Base-by-base conservation (phyloP, 768 basidiomycete genomes). In the Pisolithus sp. region DNA sequence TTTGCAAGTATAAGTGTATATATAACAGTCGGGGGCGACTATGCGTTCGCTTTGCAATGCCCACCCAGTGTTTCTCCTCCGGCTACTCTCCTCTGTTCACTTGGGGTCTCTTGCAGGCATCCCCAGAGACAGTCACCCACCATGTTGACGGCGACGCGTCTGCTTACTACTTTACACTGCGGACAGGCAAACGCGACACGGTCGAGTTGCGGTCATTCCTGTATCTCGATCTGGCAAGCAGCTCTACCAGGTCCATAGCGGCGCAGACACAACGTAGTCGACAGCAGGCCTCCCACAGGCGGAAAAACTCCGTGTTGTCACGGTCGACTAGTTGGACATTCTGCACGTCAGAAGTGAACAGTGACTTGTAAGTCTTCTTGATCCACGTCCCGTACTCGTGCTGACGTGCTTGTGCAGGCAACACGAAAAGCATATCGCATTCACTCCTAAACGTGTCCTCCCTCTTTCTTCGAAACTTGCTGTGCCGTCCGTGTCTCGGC, bases 71-170 rank as follows among this genome's bases (percentile, higher is more conserved):
- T 44, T 2, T 44, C 6, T 45, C 43, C 18, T 47, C 46, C 12
- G 46, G 46, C 8, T 84, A 85, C 57, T 82, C 81, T 0, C 75
- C 80, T 40, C 79, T 85, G 68, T 85, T 85, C 77, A 85, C 78
- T 5, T 78, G 76, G 4, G 83, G 83, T 40, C 72, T 82, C 37
- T 68, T 81, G 36, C 74, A 74, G 15, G 51, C 53, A 3, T 54
- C 52, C 39, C 23, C 56, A 18, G 18, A 44, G 17, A 44, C 24
- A 34, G 21, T 18, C 5, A 51, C 55, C 40, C 62, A 61, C 47
- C 46, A 18, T 9, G n/a, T 62, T 23, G 21, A 59, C 68, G 24
- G 26, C 15, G 28, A 64, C 3, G 61, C 66, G 5, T 73, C 75
- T 5, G 64, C 75, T 10, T 72, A 78, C 60, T 79, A 78, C 61